Percentiles rank a stretch among this genome's conserved stretches.
Evolutionary conservation across 2,329 filamentous ascomycete genomes (phyloP).

Genomic region (Cladosporium sp.): DNA sequence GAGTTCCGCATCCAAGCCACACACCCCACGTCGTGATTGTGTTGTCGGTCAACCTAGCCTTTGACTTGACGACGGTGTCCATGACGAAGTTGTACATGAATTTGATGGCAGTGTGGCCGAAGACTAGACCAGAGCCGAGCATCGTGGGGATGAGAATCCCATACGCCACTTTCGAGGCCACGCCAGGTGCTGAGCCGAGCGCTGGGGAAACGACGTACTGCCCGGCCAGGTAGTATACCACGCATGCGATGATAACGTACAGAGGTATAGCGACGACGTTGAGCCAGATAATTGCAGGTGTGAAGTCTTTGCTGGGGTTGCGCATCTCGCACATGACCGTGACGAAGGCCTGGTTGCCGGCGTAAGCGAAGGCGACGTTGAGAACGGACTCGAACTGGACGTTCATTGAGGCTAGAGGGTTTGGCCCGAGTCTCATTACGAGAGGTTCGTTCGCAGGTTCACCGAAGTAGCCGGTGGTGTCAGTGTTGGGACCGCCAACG

Average conservation of each 20-base stretch:
- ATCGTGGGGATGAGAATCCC: constrained; percentile 14
- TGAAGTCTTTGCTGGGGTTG: constrained; percentile 15
- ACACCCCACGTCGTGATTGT: constrained; percentile 15
- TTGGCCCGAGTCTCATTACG: constrained; percentile 3
- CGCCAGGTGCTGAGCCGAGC: constrained; percentile 9
- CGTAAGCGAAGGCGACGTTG: constrained; percentile 11
- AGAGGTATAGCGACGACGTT: constrained; percentile 7
- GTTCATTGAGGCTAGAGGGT: constrained; percentile 8
- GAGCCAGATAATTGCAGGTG: constrained; percentile 5
- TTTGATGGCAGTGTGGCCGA: constrained; percentile 14
- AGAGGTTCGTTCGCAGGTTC: constrained; percentile 13
- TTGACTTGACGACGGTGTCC: constrained; percentile 5
- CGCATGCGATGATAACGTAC: constrained; percentile 15
- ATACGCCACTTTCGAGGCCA: constrained; percentile 11
- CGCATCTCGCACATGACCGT: constrained; percentile 19
- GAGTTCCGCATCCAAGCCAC: constrained; percentile 13
- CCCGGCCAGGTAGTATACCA: constrained; percentile 7
- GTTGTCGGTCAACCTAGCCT: constrained; percentile 11
- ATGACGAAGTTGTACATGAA: constrained; percentile 13
- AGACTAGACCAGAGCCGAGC: constrained; percentile 16
- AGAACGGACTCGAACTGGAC: constrained; percentile 12
- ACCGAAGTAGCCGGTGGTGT: constrained; percentile 53
- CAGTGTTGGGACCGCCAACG: constrained; percentile 69
- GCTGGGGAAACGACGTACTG: constrained; percentile 8
- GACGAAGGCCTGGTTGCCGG: constrained; percentile 15